phyloP scores from a whole-genome alignment of 306 rosid genomes.

The Casuarina cunninghamiana region DNA sequence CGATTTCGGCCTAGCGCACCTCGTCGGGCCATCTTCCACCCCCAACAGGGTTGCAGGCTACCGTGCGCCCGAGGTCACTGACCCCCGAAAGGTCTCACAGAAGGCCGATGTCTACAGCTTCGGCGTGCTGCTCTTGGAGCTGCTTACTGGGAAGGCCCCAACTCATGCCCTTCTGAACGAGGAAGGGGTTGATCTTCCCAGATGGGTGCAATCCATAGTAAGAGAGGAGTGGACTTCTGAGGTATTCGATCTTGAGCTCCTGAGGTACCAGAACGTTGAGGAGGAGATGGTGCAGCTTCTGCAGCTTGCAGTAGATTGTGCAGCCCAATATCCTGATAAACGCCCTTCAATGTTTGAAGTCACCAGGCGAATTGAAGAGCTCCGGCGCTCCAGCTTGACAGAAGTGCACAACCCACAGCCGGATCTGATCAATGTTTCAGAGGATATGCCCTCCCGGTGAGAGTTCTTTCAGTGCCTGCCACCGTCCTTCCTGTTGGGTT shows the following conservation, averaged over 20 bases:
- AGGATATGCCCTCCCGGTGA: slow-evolving; percentile 39
- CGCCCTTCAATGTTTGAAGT: slow-evolving; percentile 66
- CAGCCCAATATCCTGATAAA: slow-evolving; percentile 55
- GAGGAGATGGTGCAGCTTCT: slow-evolving; percentile 68
- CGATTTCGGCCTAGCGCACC: slow-evolving; percentile 66
- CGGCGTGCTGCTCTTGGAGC: slow-evolving; percentile 66
- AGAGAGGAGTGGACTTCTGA: slow-evolving; percentile 68
- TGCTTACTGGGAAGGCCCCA: slow-evolving; percentile 70
- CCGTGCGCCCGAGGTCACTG: slow-evolving; percentile 71
- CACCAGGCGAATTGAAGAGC: slow-evolving; percentile 45
- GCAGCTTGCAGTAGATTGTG: slow-evolving; percentile 69
- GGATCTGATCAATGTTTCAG: slow-evolving; percentile 38
- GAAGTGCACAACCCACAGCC: slow-evolving; percentile 44
- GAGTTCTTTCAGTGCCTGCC: slow-evolving; percentile 4
- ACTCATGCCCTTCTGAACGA: slow-evolving; percentile 57
- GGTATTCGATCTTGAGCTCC: slow-evolving; percentile 61
- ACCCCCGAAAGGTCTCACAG: slow-evolving; percentile 61
- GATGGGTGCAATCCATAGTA: slow-evolving; percentile 75
- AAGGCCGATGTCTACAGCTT: slow-evolving; percentile 72
- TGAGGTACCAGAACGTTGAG: slow-evolving; percentile 53
- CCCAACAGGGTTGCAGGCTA: slow-evolving; percentile 64
- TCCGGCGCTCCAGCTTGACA: slow-evolving; percentile 37
- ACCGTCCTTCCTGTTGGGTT: slow-evolving; percentile 15
- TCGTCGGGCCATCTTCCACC: slow-evolving; percentile 63
- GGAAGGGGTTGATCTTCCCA: slow-evolving; percentile 73